Evolutionary conservation across 2,329 filamentous ascomycete species (phyloP).

Genomic region (Acrodontium crateriforme): DNA sequence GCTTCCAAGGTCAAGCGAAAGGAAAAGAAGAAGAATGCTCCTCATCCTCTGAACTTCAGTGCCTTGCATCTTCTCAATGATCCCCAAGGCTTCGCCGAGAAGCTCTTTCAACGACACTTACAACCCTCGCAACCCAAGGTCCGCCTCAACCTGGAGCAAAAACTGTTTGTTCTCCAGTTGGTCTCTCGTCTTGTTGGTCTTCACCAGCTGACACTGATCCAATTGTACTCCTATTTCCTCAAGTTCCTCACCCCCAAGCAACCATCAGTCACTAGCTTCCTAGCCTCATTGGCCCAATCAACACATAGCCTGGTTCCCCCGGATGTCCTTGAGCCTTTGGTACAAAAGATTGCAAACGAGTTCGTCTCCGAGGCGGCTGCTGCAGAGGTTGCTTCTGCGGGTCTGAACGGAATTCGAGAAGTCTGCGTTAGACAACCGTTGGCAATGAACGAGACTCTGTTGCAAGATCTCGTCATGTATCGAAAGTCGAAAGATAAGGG

Average conservation of each 20-base stretch:
- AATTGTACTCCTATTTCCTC: constrained; percentile 91
- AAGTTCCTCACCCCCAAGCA: constrained; percentile 79
- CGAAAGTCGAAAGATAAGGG: constrained; percentile 96
- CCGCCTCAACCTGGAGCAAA: constrained; percentile 76
- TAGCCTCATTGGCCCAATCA: constrained; percentile 83
- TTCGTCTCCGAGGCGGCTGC: constrained; percentile 93
- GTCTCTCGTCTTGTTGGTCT: constrained; percentile 83
- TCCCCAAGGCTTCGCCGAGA: constrained; percentile 84
- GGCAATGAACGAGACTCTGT: constrained; percentile 90
- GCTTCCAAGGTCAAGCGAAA: constrained; percentile 67
- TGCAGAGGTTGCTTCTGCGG: constrained; percentile 78
- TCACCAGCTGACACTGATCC: constrained; percentile 80
- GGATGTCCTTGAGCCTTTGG: constrained; percentile 75
- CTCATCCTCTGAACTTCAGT: constrained; percentile 87
- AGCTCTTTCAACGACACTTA: constrained; percentile 78
- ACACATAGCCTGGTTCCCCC: constrained; percentile 85
- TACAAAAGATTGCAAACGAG: constrained; percentile 95
- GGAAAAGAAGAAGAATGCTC: constrained; percentile 76
- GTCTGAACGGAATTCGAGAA: constrained; percentile 87
- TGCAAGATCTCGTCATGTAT: constrained; percentile 93
- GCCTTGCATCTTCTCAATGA: constrained; percentile 88
- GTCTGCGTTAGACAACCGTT: constrained; percentile 84
- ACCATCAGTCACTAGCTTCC: constrained; percentile 79
- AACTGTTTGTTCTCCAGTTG: constrained; percentile 76
- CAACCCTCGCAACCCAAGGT: constrained; percentile 60